Conservation (phyloP, 768 basidiomycete species). For the Flagelloscypha sp. region DNA sequence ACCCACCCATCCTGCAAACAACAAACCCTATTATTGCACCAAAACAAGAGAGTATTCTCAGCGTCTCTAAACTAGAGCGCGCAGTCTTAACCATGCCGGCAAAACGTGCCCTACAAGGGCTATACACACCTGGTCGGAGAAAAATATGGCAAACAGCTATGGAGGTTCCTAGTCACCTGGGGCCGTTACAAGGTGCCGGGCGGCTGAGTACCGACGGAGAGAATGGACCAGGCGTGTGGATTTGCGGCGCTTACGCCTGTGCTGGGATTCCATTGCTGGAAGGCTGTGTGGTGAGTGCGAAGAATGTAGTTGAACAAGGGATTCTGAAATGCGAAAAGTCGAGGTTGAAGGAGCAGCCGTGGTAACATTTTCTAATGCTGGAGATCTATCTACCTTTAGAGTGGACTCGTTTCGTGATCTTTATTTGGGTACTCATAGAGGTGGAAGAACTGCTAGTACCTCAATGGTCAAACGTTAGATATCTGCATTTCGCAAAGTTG, state of each 20-base stretch:
- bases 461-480: too few species aligned
- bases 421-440: too few species aligned
- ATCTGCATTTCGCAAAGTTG: constrained; percentile 66
- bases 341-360: constrained; percentile 3
- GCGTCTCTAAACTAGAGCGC: constrained; percentile 53
- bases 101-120: constrained; percentile 40
- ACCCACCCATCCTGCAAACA: constrained; percentile 45
- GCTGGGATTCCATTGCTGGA: constrained; percentile 72
- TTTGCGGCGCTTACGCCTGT: constrained; percentile 67
- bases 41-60: constrained; percentile 38
- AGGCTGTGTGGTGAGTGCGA: constrained; percentile 71
- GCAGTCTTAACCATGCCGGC: constrained; percentile 46
- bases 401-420: too few species aligned
- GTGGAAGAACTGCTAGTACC: too few species aligned
- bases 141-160: constrained; percentile 39
- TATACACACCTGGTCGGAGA: constrained; percentile 30
- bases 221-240: constrained; percentile 45
- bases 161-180: constrained; percentile 29
- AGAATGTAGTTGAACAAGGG: constrained; percentile 33
- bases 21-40: constrained; percentile 64
- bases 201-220: constrained; percentile 19
- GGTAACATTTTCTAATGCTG: constrained; percentile 8
- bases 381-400: too few species aligned
- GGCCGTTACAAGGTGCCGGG: constrained; percentile 46
- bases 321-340: constrained; percentile 13